phyloP scores from a whole-genome alignment of 2,329 filamentous ascomycete species.

The Aspergillus persii region DNA sequence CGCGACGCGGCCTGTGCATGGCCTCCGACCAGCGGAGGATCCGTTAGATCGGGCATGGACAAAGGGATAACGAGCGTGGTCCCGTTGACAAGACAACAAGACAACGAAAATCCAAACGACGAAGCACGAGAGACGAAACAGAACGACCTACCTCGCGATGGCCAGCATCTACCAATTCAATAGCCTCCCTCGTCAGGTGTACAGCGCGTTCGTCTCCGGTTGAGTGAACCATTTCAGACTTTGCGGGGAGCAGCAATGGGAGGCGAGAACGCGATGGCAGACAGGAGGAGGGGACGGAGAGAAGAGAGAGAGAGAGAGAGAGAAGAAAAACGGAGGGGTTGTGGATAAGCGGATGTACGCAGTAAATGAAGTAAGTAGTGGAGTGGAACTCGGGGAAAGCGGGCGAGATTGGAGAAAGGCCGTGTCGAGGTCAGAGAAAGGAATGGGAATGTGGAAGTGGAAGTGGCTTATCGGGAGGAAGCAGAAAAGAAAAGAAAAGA shows the following conservation, averaged over 20 bases:
- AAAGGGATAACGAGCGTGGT: background rate
- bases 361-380: background rate
- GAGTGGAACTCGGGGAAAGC: background rate
- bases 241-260: slow-evolving; percentile 12
- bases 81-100: background rate
- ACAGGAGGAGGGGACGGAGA: background rate
- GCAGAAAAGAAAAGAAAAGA: slow-evolving; percentile 4
- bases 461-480: slow-evolving; percentile 16
- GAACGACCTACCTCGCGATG: slow-evolving; percentile 42
- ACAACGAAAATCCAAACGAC: background rate
- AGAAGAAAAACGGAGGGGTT: background rate
- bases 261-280: slow-evolving; percentile 12
- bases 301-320: slow-evolving; percentile 4
- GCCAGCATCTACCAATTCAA: slow-evolving; percentile 46
- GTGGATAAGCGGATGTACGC: background rate
- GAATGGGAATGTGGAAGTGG: no score
- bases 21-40: slow-evolving; percentile 7
- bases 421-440: no score
- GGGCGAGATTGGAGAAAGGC: background rate
- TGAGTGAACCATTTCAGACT: slow-evolving; percentile 42
- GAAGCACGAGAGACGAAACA: background rate
- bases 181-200: slow-evolving; percentile 46
- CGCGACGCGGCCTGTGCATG: slow-evolving; percentile 43
- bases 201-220: slow-evolving; percentile 47
- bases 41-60: background rate